A percentile compares a stretch with the other conserved stretches of the same genome.
phyloP scores from a whole-genome alignment of 495 filamentous ascomycete genomes.

The Penicillium lagena region DNA sequence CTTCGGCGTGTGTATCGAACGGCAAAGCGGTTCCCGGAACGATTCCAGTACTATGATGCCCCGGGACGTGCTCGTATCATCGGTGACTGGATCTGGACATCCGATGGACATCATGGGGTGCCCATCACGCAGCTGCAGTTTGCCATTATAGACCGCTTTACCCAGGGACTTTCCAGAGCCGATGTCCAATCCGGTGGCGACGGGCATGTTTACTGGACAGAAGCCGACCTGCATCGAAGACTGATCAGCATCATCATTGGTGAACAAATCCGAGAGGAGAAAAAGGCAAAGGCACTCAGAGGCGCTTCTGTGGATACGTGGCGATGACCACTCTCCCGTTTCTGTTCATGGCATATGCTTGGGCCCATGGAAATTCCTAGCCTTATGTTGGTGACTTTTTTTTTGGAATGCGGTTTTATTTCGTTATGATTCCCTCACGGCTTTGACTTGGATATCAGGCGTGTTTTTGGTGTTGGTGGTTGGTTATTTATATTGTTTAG shows the following conservation, averaged over 20 bases:
- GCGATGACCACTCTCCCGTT: constrained; percentile 11
- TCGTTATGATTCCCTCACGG: constrained; percentile 20
- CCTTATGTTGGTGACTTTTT: neutral
- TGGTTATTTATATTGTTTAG: neutral
- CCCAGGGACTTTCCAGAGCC: constrained; percentile 30
- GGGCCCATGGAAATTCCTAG: too few relatives aligned
- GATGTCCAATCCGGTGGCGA: constrained; percentile 33
- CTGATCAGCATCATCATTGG: constrained; percentile 44
- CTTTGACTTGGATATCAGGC: constrained; percentile 10
- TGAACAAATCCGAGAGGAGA: constrained; percentile 37
- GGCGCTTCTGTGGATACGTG: constrained; percentile 24
- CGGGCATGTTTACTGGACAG: constrained; percentile 39
- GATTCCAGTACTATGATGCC: constrained; percentile 32
- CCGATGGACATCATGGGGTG: constrained; percentile 35
- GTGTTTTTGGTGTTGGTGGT: constrained; percentile 3
- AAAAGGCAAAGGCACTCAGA: constrained; percentile 20
- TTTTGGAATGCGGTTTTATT: constrained; percentile 1
- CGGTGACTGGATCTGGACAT: constrained; percentile 43
- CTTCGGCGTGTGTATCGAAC: constrained; percentile 36
- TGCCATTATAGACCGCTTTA: constrained; percentile 40
- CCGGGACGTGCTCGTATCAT: constrained; percentile 33
- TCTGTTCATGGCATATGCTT: too few relatives aligned
- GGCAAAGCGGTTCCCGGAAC: constrained; percentile 32
- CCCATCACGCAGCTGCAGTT: constrained; percentile 41
- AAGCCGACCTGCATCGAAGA: constrained; percentile 38